Evolutionary conservation across 805 yeast species (phyloP), one percentile per base, ranked within the genome.

Genomic region (Kregervanrija pseudodelftensis): DNA sequence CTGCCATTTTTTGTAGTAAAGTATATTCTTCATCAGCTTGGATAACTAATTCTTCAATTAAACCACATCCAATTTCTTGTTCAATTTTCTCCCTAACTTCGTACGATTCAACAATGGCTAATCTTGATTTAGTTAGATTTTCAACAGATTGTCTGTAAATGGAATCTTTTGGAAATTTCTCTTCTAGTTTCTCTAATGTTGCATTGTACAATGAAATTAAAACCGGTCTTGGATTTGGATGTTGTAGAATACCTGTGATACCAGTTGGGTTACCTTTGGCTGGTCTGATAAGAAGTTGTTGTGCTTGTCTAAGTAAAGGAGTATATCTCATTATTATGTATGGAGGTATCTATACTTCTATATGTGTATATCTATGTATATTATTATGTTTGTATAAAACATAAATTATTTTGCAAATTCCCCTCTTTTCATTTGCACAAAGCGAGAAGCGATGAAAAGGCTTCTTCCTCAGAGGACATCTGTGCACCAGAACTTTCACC

Each of bases 221-320:
- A 3, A 89, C 85, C 2, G 91, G 90, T 62, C 87, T 77, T 43
- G 95, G 95, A 60, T 82, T 76, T 41, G 95, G 95, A 63, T 85
- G 93, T 61, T 82, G 85, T 57, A 67, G 72, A 50, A 87, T 64
- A 2, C 93, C 95, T 3, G 95, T 76, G 49, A 87, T 55, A 52
- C 95, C 95, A 15, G 95, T 87, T 30, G 91, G 91, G 55, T 79
- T 69, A 0, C 88, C 89, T 33, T 69, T 66, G 3, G 74, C 72
- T 11, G 86, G 68, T 56, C 72, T 77, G 48, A 82, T 74, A 46
- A 82, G 70, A 11, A 9, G 48, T 44, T 4, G 41, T 30, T n/a
- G 17, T 36, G 76, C 81, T 57, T 78, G 71, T 41, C 66, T 61
- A 11, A 70, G 50, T 3, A 51, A 37, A 13, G 52, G 48, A 8